A percentile compares a stretch with the other conserved stretches of the same genome.
These are phyloP conservation scores for Posidonia oceanica DNA, from an alignment of 116 monocot species.

Conservation along the genomic window DNA sequence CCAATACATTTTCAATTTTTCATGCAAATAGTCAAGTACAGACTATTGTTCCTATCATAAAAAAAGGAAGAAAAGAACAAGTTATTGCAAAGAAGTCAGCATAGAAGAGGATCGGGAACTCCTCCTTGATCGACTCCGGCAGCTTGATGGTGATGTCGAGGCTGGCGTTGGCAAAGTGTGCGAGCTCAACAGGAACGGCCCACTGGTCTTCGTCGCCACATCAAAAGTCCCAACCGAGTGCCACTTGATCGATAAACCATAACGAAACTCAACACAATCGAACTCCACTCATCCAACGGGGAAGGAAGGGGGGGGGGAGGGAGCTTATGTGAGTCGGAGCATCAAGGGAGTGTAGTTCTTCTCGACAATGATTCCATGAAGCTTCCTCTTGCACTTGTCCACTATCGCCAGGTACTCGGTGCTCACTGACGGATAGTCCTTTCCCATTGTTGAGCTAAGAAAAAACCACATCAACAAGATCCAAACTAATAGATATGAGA, in stretches of 20 bases:
- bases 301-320: not conserved
- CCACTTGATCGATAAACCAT: conserved; percentile 29
- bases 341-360: conserved; percentile 74
- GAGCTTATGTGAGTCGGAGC: conserved; percentile 47
- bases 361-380: conserved; percentile 78
- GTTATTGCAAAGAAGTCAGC: conserved; percentile 15
- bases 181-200: conserved; percentile 44
- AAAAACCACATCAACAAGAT: not conserved
- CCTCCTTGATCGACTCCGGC: conserved; percentile 51
- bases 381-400: conserved; percentile 67
- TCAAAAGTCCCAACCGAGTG: conserved; percentile 74
- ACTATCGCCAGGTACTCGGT: conserved; percentile 70
- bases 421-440: conserved; percentile 75
- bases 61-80: not conserved
- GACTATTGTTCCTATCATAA: not conserved
- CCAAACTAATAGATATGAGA: not conserved
- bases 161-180: conserved; percentile 50
- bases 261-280: not conserved
- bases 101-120: conserved; percentile 52
- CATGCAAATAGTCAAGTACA: too few relatives aligned
- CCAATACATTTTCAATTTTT: too few relatives aligned
- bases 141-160: conserved; percentile 53
- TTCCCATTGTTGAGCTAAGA: conserved; percentile 27
- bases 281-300: not conserved
- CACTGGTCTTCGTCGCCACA: conserved; percentile 48